Percentiles rank a stretch among this genome's conserved stretches.
These are phyloP conservation scores for Balakata baccata DNA, from an alignment of 345 rosid species.

Conservation along the genomic window DNA sequence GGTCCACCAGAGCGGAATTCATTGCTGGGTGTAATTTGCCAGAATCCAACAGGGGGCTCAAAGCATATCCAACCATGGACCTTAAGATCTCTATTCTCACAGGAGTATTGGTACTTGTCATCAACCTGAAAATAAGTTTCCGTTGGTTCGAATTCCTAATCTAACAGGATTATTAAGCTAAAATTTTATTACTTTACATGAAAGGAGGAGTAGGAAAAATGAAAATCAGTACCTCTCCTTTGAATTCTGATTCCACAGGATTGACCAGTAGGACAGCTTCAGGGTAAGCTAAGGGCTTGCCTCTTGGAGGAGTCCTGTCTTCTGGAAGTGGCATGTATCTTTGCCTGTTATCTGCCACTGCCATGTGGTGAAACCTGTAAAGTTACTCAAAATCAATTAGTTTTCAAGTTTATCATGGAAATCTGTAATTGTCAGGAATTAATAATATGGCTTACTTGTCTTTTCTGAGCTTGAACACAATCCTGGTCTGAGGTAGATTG, in stretches of 20 bases:
- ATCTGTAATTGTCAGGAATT: not conserved
- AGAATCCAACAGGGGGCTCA: constrained; percentile 67
- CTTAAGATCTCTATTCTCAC: constrained; percentile 60
- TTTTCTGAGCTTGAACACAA: constrained; percentile 71
- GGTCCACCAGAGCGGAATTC: constrained; percentile 87
- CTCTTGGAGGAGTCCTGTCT: constrained; percentile 57
- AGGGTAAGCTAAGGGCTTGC: constrained; percentile 71
- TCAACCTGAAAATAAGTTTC: constrained; percentile 52
- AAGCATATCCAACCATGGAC: constrained; percentile 88
- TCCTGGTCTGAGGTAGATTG: constrained; percentile 64
- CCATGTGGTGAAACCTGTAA: constrained; percentile 84
- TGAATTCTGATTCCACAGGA: constrained; percentile 59
- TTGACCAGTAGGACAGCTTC: constrained; percentile 77
- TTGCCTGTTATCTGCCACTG: constrained; percentile 74
- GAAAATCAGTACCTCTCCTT: constrained; percentile 55
- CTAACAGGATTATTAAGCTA: too few relatives aligned
- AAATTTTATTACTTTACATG: too few relatives aligned
- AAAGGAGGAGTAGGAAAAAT: too few relatives aligned
- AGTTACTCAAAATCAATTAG: not conserved
- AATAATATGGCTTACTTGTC: constrained; percentile 46
- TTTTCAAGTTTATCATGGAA: not conserved
- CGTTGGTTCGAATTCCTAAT: too few relatives aligned
- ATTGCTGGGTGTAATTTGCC: constrained; percentile 85
- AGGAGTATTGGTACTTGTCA: constrained; percentile 84
- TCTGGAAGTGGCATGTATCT: constrained; percentile 92